Base-by-base conservation (phyloP, 805 yeast species). In the Myxozyma sirexii region DNA sequence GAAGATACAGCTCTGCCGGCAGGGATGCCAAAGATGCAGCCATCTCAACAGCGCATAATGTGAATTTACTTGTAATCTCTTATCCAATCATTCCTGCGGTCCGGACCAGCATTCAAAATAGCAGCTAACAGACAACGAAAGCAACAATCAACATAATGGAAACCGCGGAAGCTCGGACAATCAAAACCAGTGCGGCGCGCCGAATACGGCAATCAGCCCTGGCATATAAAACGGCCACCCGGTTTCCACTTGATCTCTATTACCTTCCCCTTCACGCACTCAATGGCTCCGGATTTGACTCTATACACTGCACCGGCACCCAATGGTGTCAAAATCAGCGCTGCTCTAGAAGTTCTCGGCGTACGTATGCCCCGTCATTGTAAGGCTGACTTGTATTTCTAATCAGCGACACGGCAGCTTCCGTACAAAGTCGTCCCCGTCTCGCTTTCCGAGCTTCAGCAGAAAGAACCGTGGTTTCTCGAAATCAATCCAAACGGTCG, bases 401-500 rank as follows among this genome's bases (percentile, higher is more conserved):
- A 45, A 17, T 13, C 48, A 13, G 12, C 29, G 15, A 10, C 7
- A 3, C 21, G 12, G 6, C 29, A 52, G 44, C 56, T 58, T 2
- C 45, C 59, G 13, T 75, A 76, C 68, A 71, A 75, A 61, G 68
- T 69, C 56, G 68, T 79, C 46, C 62, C 64, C 4, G 69, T 85
- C 55, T 80, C 81, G 62, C 69, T 85, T 43, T 1, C 56, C 0
- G 74, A 70, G 26, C 72, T 73, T 43, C 82, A 71, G 39, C 85
- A 83, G 58, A 84, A 84, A 68, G 80, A 81, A 63, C 81, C 77
- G 5, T 82, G 86, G 85, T 85, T 76, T 63, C 69, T 83, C 53
- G 75, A 80, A 54, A 70, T 83, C 68, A 83, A 84, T 70, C 84
- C 86, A 24, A 84, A 85, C 67, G 88, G 90, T 4, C 75, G 84